phyloP scores from a whole-genome alignment of 352 stramenopile genomes.

The Globisporangium acanthophoron region DNA sequence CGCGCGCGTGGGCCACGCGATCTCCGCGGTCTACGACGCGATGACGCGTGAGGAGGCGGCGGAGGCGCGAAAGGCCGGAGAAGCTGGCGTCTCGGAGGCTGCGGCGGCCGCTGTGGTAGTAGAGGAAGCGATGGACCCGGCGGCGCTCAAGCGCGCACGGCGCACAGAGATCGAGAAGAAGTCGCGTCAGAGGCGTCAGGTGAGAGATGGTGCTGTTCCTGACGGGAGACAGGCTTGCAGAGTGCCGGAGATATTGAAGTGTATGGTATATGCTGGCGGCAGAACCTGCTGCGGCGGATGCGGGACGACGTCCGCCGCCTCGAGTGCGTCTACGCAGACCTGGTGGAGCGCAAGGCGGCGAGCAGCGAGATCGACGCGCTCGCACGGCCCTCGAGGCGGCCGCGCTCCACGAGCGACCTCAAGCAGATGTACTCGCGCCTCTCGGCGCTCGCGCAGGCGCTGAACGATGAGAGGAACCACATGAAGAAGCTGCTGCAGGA shows the following conservation, averaged over 20 bases:
- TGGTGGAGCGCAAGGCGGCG: constrained; percentile 19
- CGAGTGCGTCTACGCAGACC: constrained; percentile 22
- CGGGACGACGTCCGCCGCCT: constrained; percentile 45
- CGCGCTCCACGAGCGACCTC: constrained; percentile 32
- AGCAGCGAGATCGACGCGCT: constrained; percentile 30
- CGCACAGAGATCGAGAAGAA: constrained; percentile 61
- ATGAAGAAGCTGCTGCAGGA: constrained; percentile 35
- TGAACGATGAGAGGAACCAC: constrained; percentile 36
- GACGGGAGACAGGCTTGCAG: too few relatives aligned
- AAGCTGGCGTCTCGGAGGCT: too few relatives aligned
- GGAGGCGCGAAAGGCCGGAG: not conserved
- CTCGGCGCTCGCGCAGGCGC: constrained; percentile 25
- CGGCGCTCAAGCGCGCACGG: constrained; percentile 24
- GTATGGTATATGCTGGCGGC: too few relatives aligned
- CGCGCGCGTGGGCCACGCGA: not conserved
- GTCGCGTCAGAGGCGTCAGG: constrained; percentile 38
- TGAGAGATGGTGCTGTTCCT: not conserved
- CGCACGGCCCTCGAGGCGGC: constrained; percentile 35
- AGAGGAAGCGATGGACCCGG: too few relatives aligned
- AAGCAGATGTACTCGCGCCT: constrained; percentile 40
- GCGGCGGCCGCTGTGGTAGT: too few relatives aligned
- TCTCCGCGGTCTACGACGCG: constrained; percentile 7
- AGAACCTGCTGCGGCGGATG: constrained; percentile 27
- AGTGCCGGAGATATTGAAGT: too few relatives aligned
- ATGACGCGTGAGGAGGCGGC: constrained; percentile 2